Conservation (phyloP, 805 yeast genomes). For the Barnettozyma botsteinii region DNA sequence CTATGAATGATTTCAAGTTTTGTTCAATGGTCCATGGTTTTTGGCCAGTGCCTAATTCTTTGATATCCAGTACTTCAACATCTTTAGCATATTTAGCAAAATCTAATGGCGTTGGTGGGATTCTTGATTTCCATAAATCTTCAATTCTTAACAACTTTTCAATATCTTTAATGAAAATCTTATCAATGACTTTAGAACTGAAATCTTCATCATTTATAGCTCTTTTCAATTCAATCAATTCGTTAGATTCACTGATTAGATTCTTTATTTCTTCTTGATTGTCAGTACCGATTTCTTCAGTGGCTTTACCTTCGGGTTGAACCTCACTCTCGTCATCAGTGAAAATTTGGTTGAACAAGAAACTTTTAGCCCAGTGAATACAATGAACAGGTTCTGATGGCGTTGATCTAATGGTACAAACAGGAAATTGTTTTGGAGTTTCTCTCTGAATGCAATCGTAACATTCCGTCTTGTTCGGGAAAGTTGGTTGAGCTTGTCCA, state of each 20-base stretch:
- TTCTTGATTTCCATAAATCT: slow-evolving; percentile 70
- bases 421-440: slow-evolving; percentile 88
- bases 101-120: slow-evolving; percentile 59
- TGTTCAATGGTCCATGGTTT: slow-evolving; percentile 57
- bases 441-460: slow-evolving; percentile 87
- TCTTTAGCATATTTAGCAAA: slow-evolving; percentile 21
- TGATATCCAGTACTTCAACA: slow-evolving; percentile 13
- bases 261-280: slow-evolving; percentile 61
- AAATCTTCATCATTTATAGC: slow-evolving; percentile 31
- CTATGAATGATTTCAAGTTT: slow-evolving; percentile 52
- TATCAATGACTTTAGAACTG: slow-evolving; percentile 43
- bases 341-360: slow-evolving; percentile 76
- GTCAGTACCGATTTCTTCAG: slow-evolving; percentile 50
- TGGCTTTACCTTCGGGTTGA: slow-evolving; percentile 28
- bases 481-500: slow-evolving; percentile 92
- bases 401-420: slow-evolving; percentile 93
- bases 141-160: slow-evolving; percentile 65
- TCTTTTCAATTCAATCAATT: slow-evolving; percentile 44
- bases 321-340: slow-evolving; percentile 38
- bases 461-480: slow-evolving; percentile 80
- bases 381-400: slow-evolving; percentile 96
- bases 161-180: slow-evolving; percentile 71
- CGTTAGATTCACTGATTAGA: slow-evolving; percentile 61
- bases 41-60: slow-evolving; percentile 29
- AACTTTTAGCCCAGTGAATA: slow-evolving; percentile 96